Base-by-base conservation (phyloP, 768 basidiomycete genomes). In the Leccinum disarticulatum region DNA sequence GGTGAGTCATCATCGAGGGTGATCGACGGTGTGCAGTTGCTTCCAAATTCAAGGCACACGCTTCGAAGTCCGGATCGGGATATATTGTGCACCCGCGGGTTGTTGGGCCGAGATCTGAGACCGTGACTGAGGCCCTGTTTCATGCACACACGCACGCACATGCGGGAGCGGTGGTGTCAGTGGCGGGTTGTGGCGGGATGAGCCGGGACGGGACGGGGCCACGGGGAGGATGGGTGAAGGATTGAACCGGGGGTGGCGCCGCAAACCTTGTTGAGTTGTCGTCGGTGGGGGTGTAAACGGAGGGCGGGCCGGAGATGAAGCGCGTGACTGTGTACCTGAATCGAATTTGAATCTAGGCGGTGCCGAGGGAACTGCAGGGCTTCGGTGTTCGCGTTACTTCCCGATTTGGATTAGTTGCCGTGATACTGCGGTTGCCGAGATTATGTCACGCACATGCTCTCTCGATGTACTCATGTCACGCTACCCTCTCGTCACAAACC, bases 301-400 rank as follows among this genome's bases (percentile, higher is more conserved):
- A 27, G 13, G 64, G 66, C 67, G 67, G 67, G 41, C 67, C 68
- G 67, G 50, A 38, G 50, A 1, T 14, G 17, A 57, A 56, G 49
- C 30, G 52, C 52, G 52, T 33, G 55, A 41, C 59, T 67, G 70
- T 70, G 79, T 71, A 54, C 64, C 70, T 73, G 60, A 66, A 73
- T 73, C 75, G 43, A 46, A 46, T 46, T 65, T 66, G 22, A 70
- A 78, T 80, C 78, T 76, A 77, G 77, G 78, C 80, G 80, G 74
- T 75, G 79, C 73, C 74, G 71, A 73, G 74, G 73, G 69, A 67
- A 64, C 66, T 64, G 65, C 69, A 65, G 41, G 58, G 55, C 64
- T 68, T 66, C 65, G 71, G 66, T 62, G 67, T 59, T 70, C 70
- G 64, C 58, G 64, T 65, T 69, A 54, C 57, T 62, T 69, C 76